A percentile compares a stretch with the other conserved stretches of the same genome.
Evolutionary conservation across 805 yeast species (phyloP).

Genomic region (Lachancea meyersii): DNA sequence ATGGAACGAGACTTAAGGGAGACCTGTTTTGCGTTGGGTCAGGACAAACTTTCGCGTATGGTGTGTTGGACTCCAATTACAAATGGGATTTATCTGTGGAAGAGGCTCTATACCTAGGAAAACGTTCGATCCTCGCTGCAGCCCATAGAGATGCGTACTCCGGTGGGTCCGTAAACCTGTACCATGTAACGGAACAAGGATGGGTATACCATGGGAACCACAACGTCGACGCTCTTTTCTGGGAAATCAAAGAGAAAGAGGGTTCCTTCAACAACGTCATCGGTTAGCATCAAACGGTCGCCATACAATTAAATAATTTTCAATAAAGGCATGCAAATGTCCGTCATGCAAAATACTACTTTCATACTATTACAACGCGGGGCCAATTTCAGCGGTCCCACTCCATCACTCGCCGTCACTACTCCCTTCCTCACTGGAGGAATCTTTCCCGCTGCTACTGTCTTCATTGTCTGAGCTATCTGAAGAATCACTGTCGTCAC

Average conservation of each 20-base stretch:
- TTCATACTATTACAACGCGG: conserved; percentile 4
- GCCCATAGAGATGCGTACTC: conserved; percentile 97
- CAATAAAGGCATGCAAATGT: background rate
- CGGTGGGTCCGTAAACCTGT: conserved; percentile 92
- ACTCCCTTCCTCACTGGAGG: conserved; percentile 5
- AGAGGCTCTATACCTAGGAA: conserved; percentile 90
- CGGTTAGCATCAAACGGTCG: conserved; percentile 8
- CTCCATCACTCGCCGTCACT: conserved; percentile 6
- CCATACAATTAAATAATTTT: background rate
- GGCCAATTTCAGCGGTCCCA: background rate
- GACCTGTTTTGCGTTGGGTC: conserved; percentile 96
- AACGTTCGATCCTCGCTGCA: conserved; percentile 93
- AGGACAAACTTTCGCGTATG: conserved; percentile 98
- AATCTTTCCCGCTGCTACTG: conserved; percentile 7
- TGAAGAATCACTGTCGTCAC: conserved; percentile 12
- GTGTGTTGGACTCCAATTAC: conserved; percentile 90
- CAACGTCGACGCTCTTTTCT: conserved; percentile 84
- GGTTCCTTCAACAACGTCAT: conserved; percentile 69
- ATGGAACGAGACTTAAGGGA: conserved; percentile 92
- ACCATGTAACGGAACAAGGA: conserved; percentile 87
- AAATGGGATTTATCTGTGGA: conserved; percentile 88
- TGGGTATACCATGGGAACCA: conserved; percentile 96
- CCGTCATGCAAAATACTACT: conserved; percentile 6
- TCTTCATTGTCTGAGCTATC: conserved; percentile 10
- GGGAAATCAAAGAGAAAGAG: conserved; percentile 86